Percentiles rank a stretch among this genome's conserved stretches.
These are phyloP conservation scores for Wickerhamiella azymoides DNA, from an alignment of 805 yeast genomes.

Conservation along the genomic window DNA sequence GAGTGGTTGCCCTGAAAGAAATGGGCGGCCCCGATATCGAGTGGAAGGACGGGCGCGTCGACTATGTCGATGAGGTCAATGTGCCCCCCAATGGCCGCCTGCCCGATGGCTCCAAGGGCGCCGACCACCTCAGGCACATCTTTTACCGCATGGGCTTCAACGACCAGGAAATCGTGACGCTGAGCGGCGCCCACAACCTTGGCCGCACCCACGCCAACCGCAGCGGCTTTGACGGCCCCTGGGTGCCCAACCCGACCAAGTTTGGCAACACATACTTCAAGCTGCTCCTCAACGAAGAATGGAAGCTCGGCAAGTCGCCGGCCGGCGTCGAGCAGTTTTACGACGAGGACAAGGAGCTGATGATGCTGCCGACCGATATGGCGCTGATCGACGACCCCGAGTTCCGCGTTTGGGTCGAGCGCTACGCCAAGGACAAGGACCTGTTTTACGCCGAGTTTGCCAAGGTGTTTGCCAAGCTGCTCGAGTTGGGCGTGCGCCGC, in stretches of 20 bases:
- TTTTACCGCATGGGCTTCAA: slow-evolving; percentile 48
- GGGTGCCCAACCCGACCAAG: slow-evolving; percentile 70
- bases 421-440: slow-evolving; percentile 53
- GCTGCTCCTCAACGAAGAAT: slow-evolving; percentile 38
- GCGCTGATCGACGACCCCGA: slow-evolving; percentile 48
- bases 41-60: slow-evolving; percentile 69
- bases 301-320: slow-evolving; percentile 32
- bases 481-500: slow-evolving; percentile 65
- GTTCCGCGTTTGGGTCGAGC: slow-evolving; percentile 47
- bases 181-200: slow-evolving; percentile 47
- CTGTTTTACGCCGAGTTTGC: slow-evolving; percentile 52
- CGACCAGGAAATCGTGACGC: slow-evolving; percentile 48
- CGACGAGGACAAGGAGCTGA: slow-evolving; percentile 45
- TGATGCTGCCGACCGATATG: slow-evolving; percentile 82
- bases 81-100: slow-evolving; percentile 51
- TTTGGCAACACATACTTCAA: slow-evolving; percentile 65
- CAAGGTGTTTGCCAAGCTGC: slow-evolving; percentile 48
- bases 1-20: slow-evolving; percentile 48
- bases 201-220: slow-evolving; percentile 51
- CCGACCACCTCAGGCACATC: slow-evolving; percentile 39
- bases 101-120: slow-evolving; percentile 44
- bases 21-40: slow-evolving; percentile 53
- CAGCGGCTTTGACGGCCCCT: slow-evolving; percentile 77
- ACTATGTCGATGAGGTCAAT: slow-evolving; percentile 36
- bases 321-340: slow-evolving; percentile 29